Evolutionary conservation across 2,329 filamentous ascomycete genomes (phyloP), one percentile per base, ranked within the genome.

Genomic region (Pyricularia grisea): DNA sequence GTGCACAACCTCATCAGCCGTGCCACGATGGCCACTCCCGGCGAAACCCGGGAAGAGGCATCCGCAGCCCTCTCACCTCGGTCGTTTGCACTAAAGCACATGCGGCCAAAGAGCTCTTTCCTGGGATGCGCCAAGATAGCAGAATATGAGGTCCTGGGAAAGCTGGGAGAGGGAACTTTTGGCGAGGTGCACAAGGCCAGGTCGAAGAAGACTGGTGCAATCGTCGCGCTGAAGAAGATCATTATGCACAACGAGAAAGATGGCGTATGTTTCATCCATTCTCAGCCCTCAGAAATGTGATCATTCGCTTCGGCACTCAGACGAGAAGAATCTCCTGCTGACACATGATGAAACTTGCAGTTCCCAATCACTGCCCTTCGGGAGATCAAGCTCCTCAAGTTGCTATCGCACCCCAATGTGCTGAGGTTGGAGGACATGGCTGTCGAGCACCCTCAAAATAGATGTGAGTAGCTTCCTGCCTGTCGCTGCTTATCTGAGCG

Each of bases 211-310:
- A 92, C 88, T 1, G 90, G 92, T 68, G 85, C 87, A 28, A 79
- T 94, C 65, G 91, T 97, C 71, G 95, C 95, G 4, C 80, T 99
- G 76, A 99, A 99, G 83, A 98, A 98, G 85, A 99, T 99, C 73
- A 88, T 99, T 73, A 97, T 98, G 92, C 95, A 98, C 78, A 97
- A 98, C 78, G 95, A 99, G 82, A 98, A 97, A 78, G 95, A 99
- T 79, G 95, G 95, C 67, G 90, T 92, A 80, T 74, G 88, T 81
- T 63, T 36, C 63, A 68, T 42, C 55, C 28, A 66, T 50, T 58
- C 17, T 14, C 17, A 30, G 25, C 60, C 6, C 11, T 14, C 60
- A 11, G 60, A 12, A 12, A 63, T 28, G 60, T 9, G 11, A 28
- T 28, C 25, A 61, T 28, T 6, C 12, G 10, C 68, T 70, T 50